A percentile compares a stretch with the other conserved stretches of the same genome.
phyloP scores from a whole-genome alignment of 805 yeast species.

The Candida adriatica region DNA sequence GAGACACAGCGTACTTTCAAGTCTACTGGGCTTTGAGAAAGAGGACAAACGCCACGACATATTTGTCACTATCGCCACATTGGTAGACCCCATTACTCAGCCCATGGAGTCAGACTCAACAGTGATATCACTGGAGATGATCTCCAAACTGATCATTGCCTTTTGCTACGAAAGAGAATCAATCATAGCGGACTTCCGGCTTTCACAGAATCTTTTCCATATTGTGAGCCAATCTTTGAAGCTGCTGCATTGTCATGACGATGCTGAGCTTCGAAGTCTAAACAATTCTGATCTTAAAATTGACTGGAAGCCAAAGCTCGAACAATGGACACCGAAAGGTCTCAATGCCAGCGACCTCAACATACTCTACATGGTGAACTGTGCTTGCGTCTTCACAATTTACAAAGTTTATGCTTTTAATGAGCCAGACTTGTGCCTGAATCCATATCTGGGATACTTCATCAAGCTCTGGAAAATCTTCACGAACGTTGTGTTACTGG shows the following conservation, averaged over 20 bases:
- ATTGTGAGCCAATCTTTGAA: conserved; percentile 33
- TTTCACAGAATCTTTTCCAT: conserved; percentile 25
- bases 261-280: conserved; percentile 31
- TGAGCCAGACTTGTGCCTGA: conserved; percentile 37
- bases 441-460: conserved; percentile 56
- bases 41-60: conserved; percentile 11
- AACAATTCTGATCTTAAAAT: conserved; percentile 31
- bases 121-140: conserved; percentile 48
- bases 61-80: conserved; percentile 26
- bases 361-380: conserved; percentile 38
- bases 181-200: conserved; percentile 28
- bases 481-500: conserved; percentile 50
- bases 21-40: conserved; percentile 20
- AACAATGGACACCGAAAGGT: conserved; percentile 33
- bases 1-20: conserved; percentile 26
- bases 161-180: conserved; percentile 24
- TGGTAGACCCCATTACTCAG: conserved; percentile 62
- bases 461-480: conserved; percentile 61
- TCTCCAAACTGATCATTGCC: conserved; percentile 41
- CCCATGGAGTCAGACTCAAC: conserved; percentile 53
- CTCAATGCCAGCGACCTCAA: conserved; percentile 32
- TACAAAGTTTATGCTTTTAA: conserved; percentile 33
- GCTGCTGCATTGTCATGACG: conserved; percentile 37
- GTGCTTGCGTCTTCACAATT: conserved; percentile 36
- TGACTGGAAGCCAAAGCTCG: conserved; percentile 27